phyloP scores from a whole-genome alignment of 164 flowering plant species.

The Berberis thunbergii region DNA sequence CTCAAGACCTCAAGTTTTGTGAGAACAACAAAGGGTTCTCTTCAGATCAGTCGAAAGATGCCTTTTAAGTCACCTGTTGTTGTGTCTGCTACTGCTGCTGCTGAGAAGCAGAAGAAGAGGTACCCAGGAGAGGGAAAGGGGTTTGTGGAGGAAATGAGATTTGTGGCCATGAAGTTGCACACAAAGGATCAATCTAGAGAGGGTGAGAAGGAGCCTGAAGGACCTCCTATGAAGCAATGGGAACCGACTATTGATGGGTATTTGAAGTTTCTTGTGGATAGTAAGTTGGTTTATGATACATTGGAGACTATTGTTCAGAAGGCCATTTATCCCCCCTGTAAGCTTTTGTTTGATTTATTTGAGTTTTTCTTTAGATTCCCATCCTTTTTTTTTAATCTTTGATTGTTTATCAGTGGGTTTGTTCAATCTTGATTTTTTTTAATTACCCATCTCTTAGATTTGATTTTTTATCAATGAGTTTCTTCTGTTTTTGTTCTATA shows the following conservation, averaged over 20 bases:
- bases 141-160: conserved; percentile 95
- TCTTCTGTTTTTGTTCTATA: no score
- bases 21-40: not conserved
- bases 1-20: not conserved
- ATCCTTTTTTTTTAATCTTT: not conserved
- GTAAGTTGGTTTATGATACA: conserved; percentile 84
- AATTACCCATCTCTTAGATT: no score
- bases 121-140: conserved; percentile 79
- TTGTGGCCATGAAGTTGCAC: conserved; percentile 92
- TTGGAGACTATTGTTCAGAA: conserved; percentile 62
- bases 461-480: no score
- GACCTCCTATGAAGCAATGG: conserved; percentile 54
- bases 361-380: no score
- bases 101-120: conserved; percentile 54
- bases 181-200: conserved; percentile 83
- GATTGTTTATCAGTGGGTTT: not conserved
- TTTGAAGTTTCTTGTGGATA: conserved; percentile 79
- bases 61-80: conserved; percentile 14
- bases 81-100: conserved; percentile 24
- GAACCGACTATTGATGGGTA: conserved; percentile 81
- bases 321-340: conserved; percentile 61
- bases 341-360: conserved; percentile 18
- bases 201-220: conserved; percentile 69
- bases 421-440: not conserved
- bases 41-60: conserved; percentile 3